These are phyloP conservation scores for Obelidium mucronatum DNA, from an alignment of 192 early-diverging fungal genomes.

Conservation along the genomic window DNA sequence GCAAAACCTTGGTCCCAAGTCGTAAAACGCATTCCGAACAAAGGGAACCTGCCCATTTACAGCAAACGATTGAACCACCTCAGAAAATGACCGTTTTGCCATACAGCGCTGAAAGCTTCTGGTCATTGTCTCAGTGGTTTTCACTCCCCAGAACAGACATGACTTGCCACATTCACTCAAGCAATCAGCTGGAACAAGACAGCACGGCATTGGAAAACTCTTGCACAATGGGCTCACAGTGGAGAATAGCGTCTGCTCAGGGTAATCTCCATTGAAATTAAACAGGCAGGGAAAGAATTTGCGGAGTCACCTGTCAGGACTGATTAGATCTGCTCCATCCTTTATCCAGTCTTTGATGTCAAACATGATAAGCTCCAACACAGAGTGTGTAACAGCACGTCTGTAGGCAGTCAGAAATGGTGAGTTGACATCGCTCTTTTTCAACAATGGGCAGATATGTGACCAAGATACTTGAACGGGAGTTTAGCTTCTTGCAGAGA, in stretches of 20 bases:
- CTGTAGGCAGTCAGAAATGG: not conserved
- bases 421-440: not conserved
- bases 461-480: not conserved
- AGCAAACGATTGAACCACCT: not conserved
- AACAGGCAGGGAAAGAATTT: not conserved
- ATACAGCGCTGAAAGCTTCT: not conserved
- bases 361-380: not conserved
- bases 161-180: not conserved
- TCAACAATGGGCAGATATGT: not conserved
- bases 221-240: not conserved
- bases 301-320: not conserved
- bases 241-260: not conserved
- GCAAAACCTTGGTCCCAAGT: not conserved
- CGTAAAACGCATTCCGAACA: not conserved
- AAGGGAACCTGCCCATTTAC: not conserved
- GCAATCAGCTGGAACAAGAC: not conserved
- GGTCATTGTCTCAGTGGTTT: not conserved
- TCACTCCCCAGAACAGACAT: not conserved
- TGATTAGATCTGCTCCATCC: not conserved
- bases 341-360: not conserved
- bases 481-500: not conserved
- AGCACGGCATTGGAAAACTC: not conserved
- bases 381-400: not conserved
- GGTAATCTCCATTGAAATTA: conserved; percentile 3
- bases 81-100: not conserved